Evolutionary conservation across 352 stramenopile species (phyloP).

Genomic region (Phytophthora sojae): DNA sequence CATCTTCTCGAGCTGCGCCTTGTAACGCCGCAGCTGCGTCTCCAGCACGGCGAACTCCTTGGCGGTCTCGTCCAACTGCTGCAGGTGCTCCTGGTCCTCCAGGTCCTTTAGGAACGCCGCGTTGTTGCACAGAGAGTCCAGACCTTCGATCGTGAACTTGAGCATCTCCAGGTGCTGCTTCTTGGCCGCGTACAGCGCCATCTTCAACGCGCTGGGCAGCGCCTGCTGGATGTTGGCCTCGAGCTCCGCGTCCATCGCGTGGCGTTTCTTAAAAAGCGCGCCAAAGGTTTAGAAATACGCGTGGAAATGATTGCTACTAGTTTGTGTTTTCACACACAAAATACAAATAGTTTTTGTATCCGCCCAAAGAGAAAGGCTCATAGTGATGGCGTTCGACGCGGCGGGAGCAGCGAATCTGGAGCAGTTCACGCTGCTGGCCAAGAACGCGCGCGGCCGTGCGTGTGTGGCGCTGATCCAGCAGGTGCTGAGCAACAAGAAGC

Average conservation of each 20-base stretch:
- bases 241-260: conserved; percentile 62
- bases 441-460: conserved; percentile 89
- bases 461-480: conserved; percentile 94
- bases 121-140: conserved; percentile 73
- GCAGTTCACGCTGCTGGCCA: conserved; percentile 94
- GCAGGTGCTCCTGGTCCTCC: conserved; percentile 60
- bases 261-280: conserved; percentile 25
- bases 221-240: conserved; percentile 66
- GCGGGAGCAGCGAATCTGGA: conserved; percentile 80
- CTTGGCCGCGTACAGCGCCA: conserved; percentile 75
- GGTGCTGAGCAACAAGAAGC: conserved; percentile 92
- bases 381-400: conserved; percentile 72
- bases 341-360: conserved; percentile 5
- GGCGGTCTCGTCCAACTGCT: conserved; percentile 66
- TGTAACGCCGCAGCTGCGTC: conserved; percentile 71
- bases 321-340: background rate
- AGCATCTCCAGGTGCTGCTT: conserved; percentile 80
- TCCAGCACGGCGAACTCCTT: conserved; percentile 77
- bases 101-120: conserved; percentile 73
- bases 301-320: background rate
- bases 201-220: conserved; percentile 77
- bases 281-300: conserved; percentile 21
- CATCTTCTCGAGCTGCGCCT: conserved; percentile 75
- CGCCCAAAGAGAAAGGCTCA: background rate
- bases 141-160: conserved; percentile 77